Percentiles rank a stretch among this genome's conserved stretches.
Conservation (phyloP, 2,329 filamentous ascomycete species). For the Scedosporium minutisporum region DNA sequence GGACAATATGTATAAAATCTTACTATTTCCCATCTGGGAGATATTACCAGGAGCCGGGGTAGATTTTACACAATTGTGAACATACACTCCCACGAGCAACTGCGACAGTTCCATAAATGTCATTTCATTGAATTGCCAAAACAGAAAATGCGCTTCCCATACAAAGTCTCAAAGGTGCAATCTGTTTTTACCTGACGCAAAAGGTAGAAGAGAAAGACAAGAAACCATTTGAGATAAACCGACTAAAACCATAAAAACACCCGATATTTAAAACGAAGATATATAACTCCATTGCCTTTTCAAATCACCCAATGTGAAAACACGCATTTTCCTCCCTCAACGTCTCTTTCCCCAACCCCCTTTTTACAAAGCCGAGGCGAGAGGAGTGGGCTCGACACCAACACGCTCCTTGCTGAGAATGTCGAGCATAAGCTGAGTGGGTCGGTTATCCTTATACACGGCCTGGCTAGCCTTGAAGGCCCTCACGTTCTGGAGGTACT, state of each 20-base stretch:
- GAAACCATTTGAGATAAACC: background rate
- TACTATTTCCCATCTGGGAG: too few relatives aligned
- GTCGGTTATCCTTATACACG: conserved; percentile 76
- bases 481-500: conserved; percentile 82
- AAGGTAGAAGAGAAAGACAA: conserved; percentile 8
- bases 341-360: too few relatives aligned
- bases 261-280: conserved; percentile 4
- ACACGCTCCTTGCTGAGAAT: conserved; percentile 90
- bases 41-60: too few relatives aligned
- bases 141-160: background rate
- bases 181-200: background rate
- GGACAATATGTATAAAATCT: too few relatives aligned
- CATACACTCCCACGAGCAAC: too few relatives aligned
- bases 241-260: background rate
- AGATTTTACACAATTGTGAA: too few relatives aligned
- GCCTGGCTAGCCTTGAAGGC: conserved; percentile 79
- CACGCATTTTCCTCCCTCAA: background rate
- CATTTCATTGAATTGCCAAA: background rate
- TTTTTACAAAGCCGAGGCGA: conserved; percentile 38
- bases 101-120: too few relatives aligned
- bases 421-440: conserved; percentile 80
- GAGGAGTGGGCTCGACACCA: conserved; percentile 63
- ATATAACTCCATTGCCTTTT: conserved; percentile 1
- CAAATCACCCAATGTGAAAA: background rate
- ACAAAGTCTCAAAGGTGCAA: conserved; percentile 3